Evolutionary conservation across 2,329 filamentous ascomycete genomes (phyloP).

Genomic region (Aspergillus caelatus): DNA sequence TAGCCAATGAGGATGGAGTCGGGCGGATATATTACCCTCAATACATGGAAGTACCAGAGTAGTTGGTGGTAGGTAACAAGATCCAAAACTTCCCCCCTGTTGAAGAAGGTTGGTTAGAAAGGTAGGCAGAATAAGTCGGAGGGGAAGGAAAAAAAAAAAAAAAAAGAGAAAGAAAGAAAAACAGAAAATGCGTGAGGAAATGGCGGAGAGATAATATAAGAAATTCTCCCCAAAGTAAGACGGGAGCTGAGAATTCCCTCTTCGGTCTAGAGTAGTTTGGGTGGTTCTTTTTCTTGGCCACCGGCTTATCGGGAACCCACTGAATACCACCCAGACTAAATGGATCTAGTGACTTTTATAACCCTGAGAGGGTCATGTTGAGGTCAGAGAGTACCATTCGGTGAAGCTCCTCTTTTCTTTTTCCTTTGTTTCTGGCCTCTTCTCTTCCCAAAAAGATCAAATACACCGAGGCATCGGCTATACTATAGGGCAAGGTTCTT

Average conservation of each 20-base stretch:
- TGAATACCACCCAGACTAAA: slow-evolving; percentile 2
- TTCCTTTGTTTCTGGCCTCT: background rate
- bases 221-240: background rate
- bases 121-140: background rate
- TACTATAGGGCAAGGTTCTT: background rate
- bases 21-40: slow-evolving; percentile 2
- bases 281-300: background rate
- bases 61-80: background rate
- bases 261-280: background rate
- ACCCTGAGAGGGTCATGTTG: background rate
- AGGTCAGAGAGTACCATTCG: background rate
- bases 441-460: background rate
- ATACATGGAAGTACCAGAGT: background rate
- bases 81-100: background rate
- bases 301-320: slow-evolving; percentile 1
- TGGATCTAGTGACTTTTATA: background rate
- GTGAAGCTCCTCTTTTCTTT: background rate
- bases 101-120: background rate
- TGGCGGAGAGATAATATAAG: slow-evolving; percentile 7
- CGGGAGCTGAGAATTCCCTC: slow-evolving; percentile 5
- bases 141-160: background rate
- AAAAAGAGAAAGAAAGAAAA: slow-evolving; percentile 12
- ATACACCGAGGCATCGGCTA: background rate
- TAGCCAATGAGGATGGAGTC: background rate
- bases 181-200: slow-evolving; percentile 13